Base-by-base conservation (phyloP, 83 land plant species). In the Picea abies region DNA sequence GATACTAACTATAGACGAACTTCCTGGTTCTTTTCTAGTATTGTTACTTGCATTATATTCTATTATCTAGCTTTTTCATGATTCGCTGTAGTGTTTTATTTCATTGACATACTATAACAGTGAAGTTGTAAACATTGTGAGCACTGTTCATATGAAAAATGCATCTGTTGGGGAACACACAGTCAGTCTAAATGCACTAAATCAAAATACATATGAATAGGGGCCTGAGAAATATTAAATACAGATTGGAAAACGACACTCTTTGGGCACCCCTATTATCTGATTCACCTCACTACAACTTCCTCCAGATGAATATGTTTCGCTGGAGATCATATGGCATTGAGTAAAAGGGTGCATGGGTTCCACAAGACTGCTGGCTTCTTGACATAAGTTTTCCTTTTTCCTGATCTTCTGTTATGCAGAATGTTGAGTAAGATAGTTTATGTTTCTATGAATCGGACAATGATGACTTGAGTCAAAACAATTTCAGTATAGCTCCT, bases 261-360 rank as follows among this genome's bases (percentile, higher is more conserved):
- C 75, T 35, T 5, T 71, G 49, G 47, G 39, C 75, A 37, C 49
- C 20, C 49, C 17, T 70, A 37, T 37, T 17, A 5, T 71, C 23
- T 71, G 20, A 19, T 39, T 37, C 47, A 71, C 11, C 19, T 71
- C 39, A 3, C 23, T 37, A 39, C 16, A 6, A 15, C n/a, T 39
- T 71, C 20, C 20, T 71, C 49, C 37, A 71, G 49, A 35, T 71
- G 19, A 37, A 71, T 71, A n/a, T 35, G 75, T 71, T 71, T 71
- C 19, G 0, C 23, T 71, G 75, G 49, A 71, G 11, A 37, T 71
- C 39, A 71, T 15, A 37, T 5, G 1, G 49, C 14, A 39, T 71
- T 39, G 17, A 71, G n/a, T 39, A 17, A 67, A 71, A 71, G 75
- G 17, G 5, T 14, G 41, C 9, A 67, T 26, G 16, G 39, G 37